A percentile compares a stretch with the other conserved stretches of the same genome.
phyloP scores from a whole-genome alignment of 1,284 basidiomycete species.

The Pseudozyma sp. region DNA sequence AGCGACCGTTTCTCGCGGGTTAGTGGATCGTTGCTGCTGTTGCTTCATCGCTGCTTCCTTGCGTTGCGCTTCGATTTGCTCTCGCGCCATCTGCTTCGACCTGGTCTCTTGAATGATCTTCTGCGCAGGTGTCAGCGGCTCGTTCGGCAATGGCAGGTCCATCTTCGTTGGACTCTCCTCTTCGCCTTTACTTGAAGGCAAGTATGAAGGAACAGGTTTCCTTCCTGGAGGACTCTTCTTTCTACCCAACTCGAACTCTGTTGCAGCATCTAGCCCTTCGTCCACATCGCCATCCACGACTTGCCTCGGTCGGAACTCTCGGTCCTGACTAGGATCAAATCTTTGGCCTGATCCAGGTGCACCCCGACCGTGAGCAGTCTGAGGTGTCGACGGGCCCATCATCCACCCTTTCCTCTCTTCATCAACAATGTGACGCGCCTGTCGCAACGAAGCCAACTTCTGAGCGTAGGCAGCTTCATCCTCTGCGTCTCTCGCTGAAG shows the following conservation, averaged over 20 bases:
- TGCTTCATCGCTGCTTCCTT: constrained; percentile 8
- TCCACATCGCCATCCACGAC: constrained; percentile 26
- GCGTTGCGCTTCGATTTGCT: constrained; percentile 44
- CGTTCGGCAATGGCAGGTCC: constrained; percentile 12
- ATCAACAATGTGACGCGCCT: constrained; percentile 63
- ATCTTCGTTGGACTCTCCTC: neutral
- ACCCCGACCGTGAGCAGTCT: constrained; percentile 1
- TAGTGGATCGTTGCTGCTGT: constrained; percentile 10
- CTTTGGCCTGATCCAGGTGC: constrained; percentile 2
- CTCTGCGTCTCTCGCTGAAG: constrained; percentile 38
- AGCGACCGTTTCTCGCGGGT: constrained; percentile 5
- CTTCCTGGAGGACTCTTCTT: constrained; percentile 54
- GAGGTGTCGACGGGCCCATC: constrained; percentile 16
- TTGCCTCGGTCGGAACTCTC: constrained; percentile 28
- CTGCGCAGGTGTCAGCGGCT: constrained; percentile 57
- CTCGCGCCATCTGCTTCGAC: constrained; percentile 47
- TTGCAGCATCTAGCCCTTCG: constrained; percentile 18
- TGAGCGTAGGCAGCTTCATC: constrained; percentile 51
- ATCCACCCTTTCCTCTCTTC: constrained; percentile 52
- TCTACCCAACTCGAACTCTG: constrained; percentile 25
- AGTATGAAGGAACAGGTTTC: constrained; percentile 49
- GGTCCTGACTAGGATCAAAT: constrained; percentile 33
- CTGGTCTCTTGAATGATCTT: constrained; percentile 61
- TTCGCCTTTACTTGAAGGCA: constrained; percentile 2
- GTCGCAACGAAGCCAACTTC: constrained; percentile 56